Evolutionary conservation across 768 basidiomycete genomes (phyloP).

Genomic region (Pholiota microspora): DNA sequence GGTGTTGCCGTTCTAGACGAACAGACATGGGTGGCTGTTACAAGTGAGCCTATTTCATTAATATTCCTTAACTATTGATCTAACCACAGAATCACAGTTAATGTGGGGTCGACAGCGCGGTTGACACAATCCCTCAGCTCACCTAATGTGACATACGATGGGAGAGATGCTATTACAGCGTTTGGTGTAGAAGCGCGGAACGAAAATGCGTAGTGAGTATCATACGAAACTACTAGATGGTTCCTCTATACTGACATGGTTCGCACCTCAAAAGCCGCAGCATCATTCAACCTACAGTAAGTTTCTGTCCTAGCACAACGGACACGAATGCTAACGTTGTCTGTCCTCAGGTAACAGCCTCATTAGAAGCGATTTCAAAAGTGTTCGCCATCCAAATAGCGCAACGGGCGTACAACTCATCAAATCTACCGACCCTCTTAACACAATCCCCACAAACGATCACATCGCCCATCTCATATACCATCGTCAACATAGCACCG

Average conservation of each 20-base stretch:
- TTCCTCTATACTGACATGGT: neutral
- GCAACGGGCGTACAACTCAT: constrained; percentile 24
- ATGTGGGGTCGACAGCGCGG: constrained; percentile 35
- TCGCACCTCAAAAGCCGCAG: constrained; percentile 23
- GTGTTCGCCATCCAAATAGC: constrained; percentile 31
- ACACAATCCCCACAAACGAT: constrained; percentile 48
- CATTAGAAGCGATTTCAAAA: constrained; percentile 33
- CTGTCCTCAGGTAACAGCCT: constrained; percentile 26
- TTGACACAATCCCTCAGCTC: constrained; percentile 34
- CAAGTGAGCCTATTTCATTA: constrained; percentile 36
- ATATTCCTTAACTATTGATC: neutral
- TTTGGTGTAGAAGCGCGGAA: constrained; percentile 50
- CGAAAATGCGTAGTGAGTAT: constrained; percentile 56
- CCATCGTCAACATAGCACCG: constrained; percentile 47
- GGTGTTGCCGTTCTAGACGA: constrained; percentile 46
- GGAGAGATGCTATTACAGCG: constrained; percentile 46
- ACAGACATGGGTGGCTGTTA: constrained; percentile 51
- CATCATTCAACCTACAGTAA: constrained; percentile 30
- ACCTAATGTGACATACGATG: constrained; percentile 45
- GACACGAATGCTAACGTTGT: too few relatives aligned
- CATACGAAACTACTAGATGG: neutral
- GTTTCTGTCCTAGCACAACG: constrained; percentile 3
- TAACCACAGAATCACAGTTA: constrained; percentile 29
- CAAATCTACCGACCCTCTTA: constrained; percentile 35
- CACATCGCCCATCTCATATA: constrained; percentile 46